A percentile compares a stretch with the other conserved stretches of the same genome.
Evolutionary conservation across 2,329 filamentous ascomycete species (phyloP).

Genomic region (Herpomyces periplanetae): DNA sequence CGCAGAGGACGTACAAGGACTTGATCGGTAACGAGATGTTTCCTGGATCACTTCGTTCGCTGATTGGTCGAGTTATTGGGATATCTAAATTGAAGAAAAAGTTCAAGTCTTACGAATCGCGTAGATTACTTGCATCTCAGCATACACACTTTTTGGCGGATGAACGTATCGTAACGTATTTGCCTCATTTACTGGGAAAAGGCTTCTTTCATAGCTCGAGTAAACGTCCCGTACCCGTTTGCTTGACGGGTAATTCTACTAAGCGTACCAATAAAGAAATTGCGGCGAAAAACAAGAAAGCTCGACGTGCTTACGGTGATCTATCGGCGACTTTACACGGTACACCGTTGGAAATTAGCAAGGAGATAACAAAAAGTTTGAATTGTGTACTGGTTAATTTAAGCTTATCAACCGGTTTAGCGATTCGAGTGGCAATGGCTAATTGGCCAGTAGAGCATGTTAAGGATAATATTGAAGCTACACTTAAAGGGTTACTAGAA

Average conservation of each 20-base stretch:
- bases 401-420: constrained; percentile 33
- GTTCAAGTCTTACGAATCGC: constrained; percentile 55
- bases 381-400: constrained; percentile 41
- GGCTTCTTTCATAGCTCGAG: constrained; percentile 48
- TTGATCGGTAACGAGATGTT: constrained; percentile 33
- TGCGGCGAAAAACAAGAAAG: too few species aligned
- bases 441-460: constrained; percentile 34
- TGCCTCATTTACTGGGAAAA: constrained; percentile 50
- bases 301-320: constrained; percentile 9
- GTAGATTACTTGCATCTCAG: constrained; percentile 40
- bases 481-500: constrained; percentile 25
- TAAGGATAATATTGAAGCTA: constrained; percentile 36
- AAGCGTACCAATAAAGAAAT: too few species aligned
- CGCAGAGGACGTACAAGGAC: constrained; percentile 64
- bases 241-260: constrained; percentile 17
- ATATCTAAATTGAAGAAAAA: constrained; percentile 52
- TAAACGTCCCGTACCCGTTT: constrained; percentile 58
- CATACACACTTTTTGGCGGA: constrained; percentile 85
- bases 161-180: constrained; percentile 29
- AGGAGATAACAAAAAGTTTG: constrained; percentile 41
- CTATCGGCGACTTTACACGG: constrained; percentile 11
- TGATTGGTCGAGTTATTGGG: constrained; percentile 38
- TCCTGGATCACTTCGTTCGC: constrained; percentile 21
- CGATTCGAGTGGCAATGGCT: constrained; percentile 37
- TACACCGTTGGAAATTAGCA: constrained; percentile 24